Base-by-base conservation (phyloP, 257 asterid genomes). In the Hygrophila difformis region DNA sequence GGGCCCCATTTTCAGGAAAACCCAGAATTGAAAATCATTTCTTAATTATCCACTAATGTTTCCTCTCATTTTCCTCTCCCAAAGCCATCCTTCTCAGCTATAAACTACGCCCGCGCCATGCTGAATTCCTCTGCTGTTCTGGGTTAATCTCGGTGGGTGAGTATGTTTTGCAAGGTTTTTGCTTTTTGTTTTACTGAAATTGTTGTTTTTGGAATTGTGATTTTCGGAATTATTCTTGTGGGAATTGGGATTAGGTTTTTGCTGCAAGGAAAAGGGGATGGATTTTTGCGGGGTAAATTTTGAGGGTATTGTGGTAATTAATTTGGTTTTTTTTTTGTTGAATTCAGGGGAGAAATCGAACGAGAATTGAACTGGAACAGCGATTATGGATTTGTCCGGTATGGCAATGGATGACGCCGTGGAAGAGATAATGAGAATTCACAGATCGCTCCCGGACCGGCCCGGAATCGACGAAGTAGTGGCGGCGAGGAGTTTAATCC, bases 391-490 rank as follows among this genome's bases (percentile, higher is more conserved):
- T 15, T 51, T 65, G 73, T 49, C 68, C 4, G 63, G 36, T 55
- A 57, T 59, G 73, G 60, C 72, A 9, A 33, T 56, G 15, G 95
- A 81, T 16, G 78, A 60, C 12, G 81, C 78, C 3, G 95, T 87
- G 45, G 78, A 64, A 26, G 79, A 80, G 69, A 71, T 84, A 37
- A 84, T 78, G 95, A 68, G 68, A 49, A 52, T 74, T 53, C 95
- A 84, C 56, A 70, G 76, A 65, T 78, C 82, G 53, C 39, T 87
- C 38, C 95, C 95, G 29, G 36, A 65, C 6, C 66, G 95, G 57
- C 97, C 97, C 8, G 80, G 68, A 17, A 71, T 84, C 39, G 97
- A 84, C 36, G 97, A 84, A 31, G 75, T 87, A 0, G 85, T 71
- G 61, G 97, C 81, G 0, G 92, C 95, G 2, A 67, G 60, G 39